Evolutionary conservation across 345 rosid genomes (phyloP).

Genomic region (Rhizophora apiculata): DNA sequence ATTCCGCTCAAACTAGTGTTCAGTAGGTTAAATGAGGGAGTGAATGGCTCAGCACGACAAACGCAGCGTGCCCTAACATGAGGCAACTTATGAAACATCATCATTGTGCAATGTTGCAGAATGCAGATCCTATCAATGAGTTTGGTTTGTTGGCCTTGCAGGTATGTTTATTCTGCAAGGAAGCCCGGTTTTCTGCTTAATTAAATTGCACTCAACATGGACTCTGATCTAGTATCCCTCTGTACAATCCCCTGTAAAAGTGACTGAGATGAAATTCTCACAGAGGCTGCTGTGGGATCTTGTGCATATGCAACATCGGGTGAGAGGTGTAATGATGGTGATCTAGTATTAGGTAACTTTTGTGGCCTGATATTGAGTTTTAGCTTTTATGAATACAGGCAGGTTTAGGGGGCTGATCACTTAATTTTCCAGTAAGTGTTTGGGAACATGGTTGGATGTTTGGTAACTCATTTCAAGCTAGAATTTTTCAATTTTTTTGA

Average conservation of each 20-base stretch:
- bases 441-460: slow-evolving; percentile 1
- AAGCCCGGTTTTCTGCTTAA: slow-evolving; percentile 1
- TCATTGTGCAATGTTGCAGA: background rate
- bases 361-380: slow-evolving; percentile 13
- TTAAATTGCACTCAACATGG: background rate
- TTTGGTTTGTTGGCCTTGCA: background rate
- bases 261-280: background rate
- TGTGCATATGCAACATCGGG: slow-evolving; percentile 25
- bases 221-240: background rate
- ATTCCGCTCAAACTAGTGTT: slow-evolving; percentile 87
- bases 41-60: slow-evolving; percentile 58
- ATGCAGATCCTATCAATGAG: slow-evolving; percentile 3
- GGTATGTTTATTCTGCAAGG: background rate
- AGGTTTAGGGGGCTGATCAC: slow-evolving; percentile 11
- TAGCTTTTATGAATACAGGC: slow-evolving; percentile 8
- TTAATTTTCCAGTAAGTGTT: slow-evolving; percentile 1
- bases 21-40: slow-evolving; percentile 80
- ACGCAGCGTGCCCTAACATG: slow-evolving; percentile 14
- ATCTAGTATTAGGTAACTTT: slow-evolving; percentile 5
- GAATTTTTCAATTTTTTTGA: background rate
- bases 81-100: slow-evolving; percentile 12
- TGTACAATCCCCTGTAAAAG: slow-evolving; percentile 9
- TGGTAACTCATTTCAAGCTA: slow-evolving; percentile 4
- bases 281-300: slow-evolving; percentile 8
- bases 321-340: slow-evolving; percentile 27